Evolutionary conservation across 148 eudicot genomes (phyloP), one percentile per base, ranked within the genome.

Genomic region (Nepenthes mirabilis): DNA sequence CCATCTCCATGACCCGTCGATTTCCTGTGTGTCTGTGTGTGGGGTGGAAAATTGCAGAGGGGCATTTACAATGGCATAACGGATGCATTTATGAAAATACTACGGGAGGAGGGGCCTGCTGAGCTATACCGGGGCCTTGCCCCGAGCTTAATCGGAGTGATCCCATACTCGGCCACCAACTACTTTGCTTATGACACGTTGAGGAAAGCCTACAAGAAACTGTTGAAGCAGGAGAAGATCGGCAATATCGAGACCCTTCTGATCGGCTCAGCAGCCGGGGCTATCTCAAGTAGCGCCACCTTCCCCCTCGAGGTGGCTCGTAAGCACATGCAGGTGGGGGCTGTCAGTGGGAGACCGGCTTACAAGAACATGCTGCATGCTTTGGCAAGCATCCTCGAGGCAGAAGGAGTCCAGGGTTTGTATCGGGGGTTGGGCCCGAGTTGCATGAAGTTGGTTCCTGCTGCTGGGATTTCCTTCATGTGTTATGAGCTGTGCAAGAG

Each of bases 391-490:
- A 94, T 94, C 5, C 79, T 94, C 14, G 95, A 94, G 52, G 72
- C 74, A 9, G 99, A 94, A 55, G 99, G 99, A 14, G 34, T 82
- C 35, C 74, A 64, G 48, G 99, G 99, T 35, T 36, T 89, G 64
- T 94, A 94, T 49, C 75, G 80, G 63, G 99, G 99, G 58, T 68
- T 94, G 2, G 99, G 99, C 6, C 99, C 97, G 2, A 94, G 99
- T 59, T 94, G 97, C 57, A 59, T 94, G 79, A 94, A 94, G 70
- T 49, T 94, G 33, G 81, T 94, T n/a, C 99, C 99, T 9, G 99
- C 99, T 47, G 99, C 99, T 2, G 99, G 99, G 66, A 94, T 94
- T 48, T 94, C 99, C 1, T 94, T 94, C 72, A 94, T 94, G 99
- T 94, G 99, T 62, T 94, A 94, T 35, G 99, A 94, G 70, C 97